Evolutionary conservation across 345 rosid species (phyloP).

Genomic region (Trapa bicornis): DNA sequence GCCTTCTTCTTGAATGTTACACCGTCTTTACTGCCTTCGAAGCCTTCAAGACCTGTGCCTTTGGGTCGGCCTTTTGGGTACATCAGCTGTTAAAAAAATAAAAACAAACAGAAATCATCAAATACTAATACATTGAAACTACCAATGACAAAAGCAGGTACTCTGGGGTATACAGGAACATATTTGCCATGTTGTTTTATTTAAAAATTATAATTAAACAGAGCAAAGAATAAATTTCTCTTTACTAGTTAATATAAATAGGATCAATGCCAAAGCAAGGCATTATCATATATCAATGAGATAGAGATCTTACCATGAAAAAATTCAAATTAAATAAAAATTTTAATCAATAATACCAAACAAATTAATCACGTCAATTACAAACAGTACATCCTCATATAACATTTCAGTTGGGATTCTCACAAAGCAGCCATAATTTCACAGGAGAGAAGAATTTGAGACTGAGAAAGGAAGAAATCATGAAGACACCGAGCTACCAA

Average conservation of each 20-base stretch:
- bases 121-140: neutral
- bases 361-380: too few species aligned
- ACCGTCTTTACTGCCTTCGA: constrained; percentile 55
- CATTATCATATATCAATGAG: too few species aligned
- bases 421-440: neutral
- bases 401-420: neutral
- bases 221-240: too few species aligned
- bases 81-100: constrained; percentile 12
- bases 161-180: neutral
- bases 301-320: too few species aligned
- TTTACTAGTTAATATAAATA: too few species aligned
- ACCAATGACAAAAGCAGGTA: neutral
- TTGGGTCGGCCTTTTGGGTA: constrained; percentile 36
- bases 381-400: too few species aligned
- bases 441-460: neutral
- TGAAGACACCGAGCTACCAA: neutral
- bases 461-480: neutral
- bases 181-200: too few species aligned
- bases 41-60: constrained; percentile 53
- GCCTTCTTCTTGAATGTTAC: constrained; percentile 42
- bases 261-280: too few species aligned
- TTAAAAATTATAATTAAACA: too few species aligned
- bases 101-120: neutral
- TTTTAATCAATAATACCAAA: too few species aligned
- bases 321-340: too few species aligned